These are phyloP conservation scores for Maudiozyma serrabonitensis DNA, from an alignment of 805 yeast genomes.

Conservation along the genomic window DNA sequence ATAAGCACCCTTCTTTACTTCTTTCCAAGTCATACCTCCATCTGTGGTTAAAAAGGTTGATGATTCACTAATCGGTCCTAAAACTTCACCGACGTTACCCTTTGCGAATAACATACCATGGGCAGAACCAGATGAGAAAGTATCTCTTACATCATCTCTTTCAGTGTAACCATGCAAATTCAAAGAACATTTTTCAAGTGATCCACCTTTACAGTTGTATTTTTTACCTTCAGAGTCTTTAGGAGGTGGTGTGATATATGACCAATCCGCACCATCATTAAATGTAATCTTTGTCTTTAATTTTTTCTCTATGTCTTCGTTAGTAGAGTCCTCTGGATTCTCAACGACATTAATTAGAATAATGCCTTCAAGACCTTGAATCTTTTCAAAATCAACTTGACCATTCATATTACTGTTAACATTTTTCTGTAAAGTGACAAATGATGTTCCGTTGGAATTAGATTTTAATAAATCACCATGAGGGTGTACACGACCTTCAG, in stretches of 20 bases:
- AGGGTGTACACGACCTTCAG: slow-evolving; percentile 40
- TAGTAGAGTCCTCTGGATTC: slow-evolving; percentile 38
- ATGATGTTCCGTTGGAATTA: slow-evolving; percentile 84
- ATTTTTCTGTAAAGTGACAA: slow-evolving; percentile 52
- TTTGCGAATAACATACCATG: slow-evolving; percentile 81
- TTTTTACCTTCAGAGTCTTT: slow-evolving; percentile 51
- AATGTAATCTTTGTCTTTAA: slow-evolving; percentile 69
- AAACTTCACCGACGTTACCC: slow-evolving; percentile 76
- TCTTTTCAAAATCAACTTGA: slow-evolving; percentile 79
- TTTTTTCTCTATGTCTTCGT: slow-evolving; percentile 39
- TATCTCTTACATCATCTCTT: slow-evolving; percentile 71
- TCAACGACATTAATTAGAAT: slow-evolving; percentile 61
- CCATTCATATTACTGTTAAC: slow-evolving; percentile 72
- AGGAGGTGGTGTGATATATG: slow-evolving; percentile 56
- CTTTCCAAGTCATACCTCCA: slow-evolving; percentile 86
- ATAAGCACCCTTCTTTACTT: slow-evolving; percentile 58
- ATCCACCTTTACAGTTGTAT: slow-evolving; percentile 41
- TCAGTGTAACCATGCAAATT: slow-evolving; percentile 89
- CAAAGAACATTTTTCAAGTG: slow-evolving; percentile 59
- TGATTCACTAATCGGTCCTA: slow-evolving; percentile 42
- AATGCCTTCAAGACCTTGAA: slow-evolving; percentile 79
- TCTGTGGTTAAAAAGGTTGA: slow-evolving; percentile 76
- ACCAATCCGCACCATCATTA: slow-evolving; percentile 91
- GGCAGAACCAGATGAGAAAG: slow-evolving; percentile 82
- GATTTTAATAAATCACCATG: slow-evolving; percentile 79